Percentiles rank a stretch among this genome's conserved stretches.
Evolutionary conservation across 345 rosid genomes (phyloP).

Genomic region (Hirschfeldia incana): DNA sequence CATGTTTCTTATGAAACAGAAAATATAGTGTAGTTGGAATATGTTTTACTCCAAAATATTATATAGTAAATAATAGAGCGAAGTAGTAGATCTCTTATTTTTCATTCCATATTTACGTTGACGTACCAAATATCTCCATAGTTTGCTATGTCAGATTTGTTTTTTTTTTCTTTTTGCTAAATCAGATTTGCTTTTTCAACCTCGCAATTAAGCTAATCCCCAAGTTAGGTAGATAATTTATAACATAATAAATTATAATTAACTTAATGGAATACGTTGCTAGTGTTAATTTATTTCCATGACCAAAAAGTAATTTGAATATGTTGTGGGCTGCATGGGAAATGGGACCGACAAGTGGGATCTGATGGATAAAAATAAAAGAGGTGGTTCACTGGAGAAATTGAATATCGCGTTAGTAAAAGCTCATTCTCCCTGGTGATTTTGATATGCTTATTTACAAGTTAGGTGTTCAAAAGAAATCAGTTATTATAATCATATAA

Average conservation of each 20-base stretch:
- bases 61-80: too few relatives aligned
- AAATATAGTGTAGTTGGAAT: too few relatives aligned
- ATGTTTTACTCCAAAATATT: too few relatives aligned
- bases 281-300: background rate
- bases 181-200: background rate
- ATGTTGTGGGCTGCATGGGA: slow-evolving; percentile 35
- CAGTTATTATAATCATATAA: background rate
- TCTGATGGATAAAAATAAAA: slow-evolving; percentile 20
- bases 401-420: slow-evolving; percentile 5
- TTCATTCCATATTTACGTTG: background rate
- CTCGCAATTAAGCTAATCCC: background rate
- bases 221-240: background rate
- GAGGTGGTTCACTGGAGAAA: slow-evolving; percentile 30
- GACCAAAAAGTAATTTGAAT: slow-evolving; percentile 11
- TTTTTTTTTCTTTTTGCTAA: background rate
- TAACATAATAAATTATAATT: background rate
- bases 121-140: background rate
- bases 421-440: slow-evolving; percentile 29
- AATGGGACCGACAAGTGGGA: slow-evolving; percentile 23
- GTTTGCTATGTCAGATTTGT: background rate
- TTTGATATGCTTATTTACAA: slow-evolving; percentile 4
- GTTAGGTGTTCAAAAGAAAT: background rate
- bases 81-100: background rate
- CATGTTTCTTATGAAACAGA: too few relatives aligned
- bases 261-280: background rate